These are phyloP conservation scores for Metarhizium guizhouense DNA, from an alignment of 2,329 filamentous ascomycete genomes.

Conservation along the genomic window DNA sequence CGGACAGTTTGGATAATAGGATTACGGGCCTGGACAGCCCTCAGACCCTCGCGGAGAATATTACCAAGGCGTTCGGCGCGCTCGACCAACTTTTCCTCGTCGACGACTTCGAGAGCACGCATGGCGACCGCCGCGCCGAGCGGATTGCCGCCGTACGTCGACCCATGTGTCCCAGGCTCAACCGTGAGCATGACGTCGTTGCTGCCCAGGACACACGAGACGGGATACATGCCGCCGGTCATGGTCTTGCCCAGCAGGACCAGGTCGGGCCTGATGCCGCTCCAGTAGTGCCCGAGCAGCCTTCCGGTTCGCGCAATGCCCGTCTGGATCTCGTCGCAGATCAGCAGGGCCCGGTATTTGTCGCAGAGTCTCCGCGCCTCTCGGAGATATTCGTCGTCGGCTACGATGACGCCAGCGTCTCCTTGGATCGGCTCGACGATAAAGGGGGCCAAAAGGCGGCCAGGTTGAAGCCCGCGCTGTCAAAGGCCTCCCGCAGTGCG, in stretches of 20 bases:
- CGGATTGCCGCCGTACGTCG: background rate
- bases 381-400: too few species aligned
- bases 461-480: too few species aligned
- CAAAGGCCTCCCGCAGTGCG: too few species aligned
- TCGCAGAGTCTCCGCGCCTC: too few species aligned
- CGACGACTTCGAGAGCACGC: background rate
- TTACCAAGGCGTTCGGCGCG: background rate
- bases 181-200: slow-evolving; percentile 8
- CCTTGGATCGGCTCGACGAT: slow-evolving; percentile 9
- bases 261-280: slow-evolving; percentile 14
- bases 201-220: slow-evolving; percentile 10
- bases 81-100: background rate
- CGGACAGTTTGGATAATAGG: too few species aligned
- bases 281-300: slow-evolving; percentile 13
- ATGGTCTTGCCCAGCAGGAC: slow-evolving; percentile 14
- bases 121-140: background rate
- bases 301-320: slow-evolving; percentile 16
- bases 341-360: too few species aligned
- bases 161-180: background rate
- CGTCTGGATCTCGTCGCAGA: slow-evolving; percentile 10
- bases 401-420: background rate
- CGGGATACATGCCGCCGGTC: slow-evolving; percentile 10
- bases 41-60: too few species aligned
- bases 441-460: slow-evolving; percentile 6
- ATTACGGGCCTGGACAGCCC: too few species aligned